Base-by-base conservation (phyloP, 257 asterid genomes). In the Rubia yunnanensis region DNA sequence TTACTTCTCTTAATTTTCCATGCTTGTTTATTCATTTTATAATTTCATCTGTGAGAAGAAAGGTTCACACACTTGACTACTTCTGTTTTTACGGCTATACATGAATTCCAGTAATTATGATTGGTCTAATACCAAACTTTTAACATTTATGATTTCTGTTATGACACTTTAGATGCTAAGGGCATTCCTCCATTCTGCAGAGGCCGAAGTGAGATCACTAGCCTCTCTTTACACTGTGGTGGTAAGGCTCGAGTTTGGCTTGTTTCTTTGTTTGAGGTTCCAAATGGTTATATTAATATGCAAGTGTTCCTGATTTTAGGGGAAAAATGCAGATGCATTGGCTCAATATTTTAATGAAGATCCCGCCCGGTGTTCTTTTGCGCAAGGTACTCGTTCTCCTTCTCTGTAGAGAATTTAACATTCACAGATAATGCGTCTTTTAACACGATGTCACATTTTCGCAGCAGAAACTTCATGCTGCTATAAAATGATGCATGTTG, bases 301-400 rank as follows among this genome's bases (percentile, higher is more conserved):
- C 38, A 52, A 56, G 14, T 34, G 20, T 64, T 52, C 57, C 34
- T 38, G 54, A 39, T 64, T 20, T 23, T 17, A 92, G 98, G 96
- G 96, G 58, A 84, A 83, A 76, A 89, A 85, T 60, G 96, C 98
- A 67, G 98, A 92, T 74, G 95, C 92, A 26, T 74, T 89, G 69
- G 88, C 87, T 66, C 82, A 84, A 52, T 92, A 92, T 76, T 92
- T 92, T 54, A 95, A 95, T 18, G 98, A 92, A 84, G 96, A 89
- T 72, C 95, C 96, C 52, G 86, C 82, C 41, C 79, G 82, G 34
- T 87, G 83, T 75, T 95, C 95, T 61, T 92, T 92, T 68, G 98
- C 89, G 80, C 96, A 92, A 89, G 98, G 98, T 92, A 78, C 31
- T 57, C 3, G 52, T 57, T 66, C 71, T 57, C 27, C 65, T 22